Conservation (phyloP, 2,329 filamentous ascomycete genomes). For the Paramyrothecium roridum region DNA sequence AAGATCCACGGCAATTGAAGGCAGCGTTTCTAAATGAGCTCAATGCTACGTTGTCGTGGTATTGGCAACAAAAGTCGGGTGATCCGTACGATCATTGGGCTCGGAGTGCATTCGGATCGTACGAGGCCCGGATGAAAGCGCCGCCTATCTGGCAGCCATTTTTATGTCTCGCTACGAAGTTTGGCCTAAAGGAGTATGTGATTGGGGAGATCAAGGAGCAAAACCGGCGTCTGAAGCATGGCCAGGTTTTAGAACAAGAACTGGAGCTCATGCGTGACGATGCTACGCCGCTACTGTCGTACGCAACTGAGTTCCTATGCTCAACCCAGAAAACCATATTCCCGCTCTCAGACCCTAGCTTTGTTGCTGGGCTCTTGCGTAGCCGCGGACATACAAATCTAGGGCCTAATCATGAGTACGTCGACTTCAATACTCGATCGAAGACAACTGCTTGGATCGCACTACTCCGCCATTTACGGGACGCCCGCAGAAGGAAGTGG, state of each 20-base stretch:
- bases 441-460: constrained; percentile 23
- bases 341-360: constrained; percentile 23
- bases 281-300: constrained; percentile 24
- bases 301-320: constrained; percentile 29
- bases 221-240: neutral
- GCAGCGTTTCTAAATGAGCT: constrained; percentile 12
- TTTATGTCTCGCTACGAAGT: constrained; percentile 26
- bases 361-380: constrained; percentile 21
- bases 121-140: constrained; percentile 25
- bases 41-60: constrained; percentile 22
- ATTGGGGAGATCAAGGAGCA: constrained; percentile 13
- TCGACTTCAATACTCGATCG: constrained; percentile 16
- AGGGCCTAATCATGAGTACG: constrained; percentile 13
- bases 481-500: constrained; percentile 24
- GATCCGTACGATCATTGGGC: constrained; percentile 30
- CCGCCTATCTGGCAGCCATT: constrained; percentile 25
- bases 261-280: constrained; percentile 3
- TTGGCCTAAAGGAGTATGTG: constrained; percentile 25
- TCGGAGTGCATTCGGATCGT: constrained; percentile 23
- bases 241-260: neutral
- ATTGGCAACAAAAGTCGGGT: constrained; percentile 21
- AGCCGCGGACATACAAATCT: constrained; percentile 11
- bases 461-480: constrained; percentile 24
- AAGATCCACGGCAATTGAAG: constrained; percentile 8
- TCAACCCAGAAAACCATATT: constrained; percentile 29